These are phyloP conservation scores for Rhypophila decipiens DNA, from an alignment of 495 filamentous ascomycete genomes.

Conservation along the genomic window DNA sequence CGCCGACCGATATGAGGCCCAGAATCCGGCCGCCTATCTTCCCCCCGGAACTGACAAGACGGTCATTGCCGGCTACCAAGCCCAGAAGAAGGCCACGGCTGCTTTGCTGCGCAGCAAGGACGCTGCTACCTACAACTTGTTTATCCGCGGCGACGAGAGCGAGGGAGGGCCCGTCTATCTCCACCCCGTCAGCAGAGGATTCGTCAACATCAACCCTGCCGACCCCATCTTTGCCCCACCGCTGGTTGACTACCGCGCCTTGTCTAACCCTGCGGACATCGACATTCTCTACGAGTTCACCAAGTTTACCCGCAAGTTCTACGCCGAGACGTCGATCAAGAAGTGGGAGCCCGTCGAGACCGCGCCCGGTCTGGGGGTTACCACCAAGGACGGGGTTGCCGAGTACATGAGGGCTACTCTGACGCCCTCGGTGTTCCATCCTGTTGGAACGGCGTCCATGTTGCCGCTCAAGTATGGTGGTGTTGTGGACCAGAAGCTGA, in stretches of 20 bases:
- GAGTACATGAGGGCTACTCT: slow-evolving; percentile 17
- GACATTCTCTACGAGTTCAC: slow-evolving; percentile 36
- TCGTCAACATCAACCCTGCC: slow-evolving; percentile 32
- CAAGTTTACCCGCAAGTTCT: slow-evolving; percentile 30
- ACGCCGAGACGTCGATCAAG: slow-evolving; percentile 20
- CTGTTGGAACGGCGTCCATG: slow-evolving; percentile 31
- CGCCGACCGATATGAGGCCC: slow-evolving; percentile 28
- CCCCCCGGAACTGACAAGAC: slow-evolving; percentile 22
- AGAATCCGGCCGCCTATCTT: slow-evolving; percentile 30
- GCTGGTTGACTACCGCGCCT: slow-evolving; percentile 39
- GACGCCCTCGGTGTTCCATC: slow-evolving; percentile 34
- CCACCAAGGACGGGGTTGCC: slow-evolving; percentile 20
- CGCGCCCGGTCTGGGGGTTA: slow-evolving; percentile 22
- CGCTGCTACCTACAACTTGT: slow-evolving; percentile 33
- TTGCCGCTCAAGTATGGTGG: slow-evolving; percentile 48
- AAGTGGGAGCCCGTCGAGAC: slow-evolving; percentile 20
- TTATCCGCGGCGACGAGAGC: slow-evolving; percentile 22
- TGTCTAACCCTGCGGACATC: slow-evolving; percentile 39
- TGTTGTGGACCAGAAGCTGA: slow-evolving; percentile 35
- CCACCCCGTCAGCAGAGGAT: slow-evolving; percentile 37
- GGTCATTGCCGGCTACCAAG: slow-evolving; percentile 35
- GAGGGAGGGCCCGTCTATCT: slow-evolving; percentile 28
- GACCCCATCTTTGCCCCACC: slow-evolving; percentile 33
- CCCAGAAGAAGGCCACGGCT: slow-evolving; percentile 33
- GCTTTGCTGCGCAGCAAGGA: slow-evolving; percentile 24